These are phyloP conservation scores for Vitis vinifera DNA, from an alignment of 164 flowering plant species.

Conservation along the genomic window DNA sequence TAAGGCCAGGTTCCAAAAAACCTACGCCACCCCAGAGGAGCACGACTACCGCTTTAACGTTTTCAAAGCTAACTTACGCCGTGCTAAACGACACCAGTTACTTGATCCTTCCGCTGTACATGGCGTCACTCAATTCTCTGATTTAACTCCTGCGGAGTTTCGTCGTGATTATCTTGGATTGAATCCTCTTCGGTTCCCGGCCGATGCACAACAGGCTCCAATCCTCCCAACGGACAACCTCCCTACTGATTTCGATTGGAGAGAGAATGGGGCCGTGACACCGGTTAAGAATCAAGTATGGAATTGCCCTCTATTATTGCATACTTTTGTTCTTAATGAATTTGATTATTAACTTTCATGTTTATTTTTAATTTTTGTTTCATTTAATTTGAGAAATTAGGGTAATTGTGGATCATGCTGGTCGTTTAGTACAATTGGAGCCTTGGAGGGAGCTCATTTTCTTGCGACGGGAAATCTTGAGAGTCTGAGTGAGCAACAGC, in stretches of 20 bases:
- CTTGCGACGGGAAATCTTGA: slow-evolving; percentile 76
- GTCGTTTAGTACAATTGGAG: slow-evolving; percentile 92
- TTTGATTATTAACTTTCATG: too few relatives aligned
- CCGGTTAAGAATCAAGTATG: slow-evolving; percentile 84
- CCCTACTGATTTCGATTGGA: slow-evolving; percentile 87
- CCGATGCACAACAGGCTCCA: slow-evolving; percentile 73
- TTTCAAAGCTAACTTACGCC: slow-evolving; percentile 75
- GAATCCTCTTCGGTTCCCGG: slow-evolving; percentile 39
- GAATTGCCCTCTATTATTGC: background rate
- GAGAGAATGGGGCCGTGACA: slow-evolving; percentile 90
- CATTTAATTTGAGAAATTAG: slow-evolving; percentile 27
- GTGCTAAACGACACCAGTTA: slow-evolving; percentile 69
- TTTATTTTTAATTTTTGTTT: background rate
- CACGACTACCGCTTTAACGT: slow-evolving; percentile 68
- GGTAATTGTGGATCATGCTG: slow-evolving; percentile 98
- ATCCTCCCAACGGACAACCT: slow-evolving; percentile 79
- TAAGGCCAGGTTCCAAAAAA: slow-evolving; percentile 54
- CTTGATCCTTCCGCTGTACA: slow-evolving; percentile 85
- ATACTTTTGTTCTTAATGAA: too few relatives aligned
- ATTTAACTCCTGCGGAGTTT: slow-evolving; percentile 81
- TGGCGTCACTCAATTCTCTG: slow-evolving; percentile 91
- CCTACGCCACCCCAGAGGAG: slow-evolving; percentile 67
- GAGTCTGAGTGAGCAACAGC: slow-evolving; percentile 95
- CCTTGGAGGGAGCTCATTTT: slow-evolving; percentile 86
- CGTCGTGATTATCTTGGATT: slow-evolving; percentile 56